Percentiles rank a stretch among this genome's conserved stretches.
Conservation (phyloP, 768 basidiomycete genomes). For the Pholiota microspora region DNA sequence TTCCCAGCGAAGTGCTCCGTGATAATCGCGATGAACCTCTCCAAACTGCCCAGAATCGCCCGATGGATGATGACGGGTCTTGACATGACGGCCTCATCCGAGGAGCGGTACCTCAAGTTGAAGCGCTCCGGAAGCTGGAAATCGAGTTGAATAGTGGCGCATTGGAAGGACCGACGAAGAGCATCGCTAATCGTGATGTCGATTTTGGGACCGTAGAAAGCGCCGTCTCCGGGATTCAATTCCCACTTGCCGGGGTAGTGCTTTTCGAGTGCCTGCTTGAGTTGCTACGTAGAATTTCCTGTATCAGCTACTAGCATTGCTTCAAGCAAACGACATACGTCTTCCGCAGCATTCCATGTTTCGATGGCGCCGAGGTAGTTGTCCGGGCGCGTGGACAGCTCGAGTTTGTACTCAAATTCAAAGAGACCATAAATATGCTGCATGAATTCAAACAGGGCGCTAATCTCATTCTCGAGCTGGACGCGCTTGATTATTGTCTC, state of each 20-base stretch:
- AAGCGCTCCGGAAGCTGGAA: conserved; percentile 98
- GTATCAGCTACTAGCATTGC: conserved; percentile 8
- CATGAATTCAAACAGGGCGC: conserved; percentile 91
- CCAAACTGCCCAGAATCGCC: conserved; percentile 90
- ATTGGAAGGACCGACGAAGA: conserved; percentile 91
- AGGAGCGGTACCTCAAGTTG: conserved; percentile 86
- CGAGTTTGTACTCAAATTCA: conserved; percentile 91
- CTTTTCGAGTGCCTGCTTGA: conserved; percentile 79
- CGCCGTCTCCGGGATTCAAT: conserved; percentile 93
- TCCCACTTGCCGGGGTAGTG: conserved; percentile 89
- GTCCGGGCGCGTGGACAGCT: conserved; percentile 94
- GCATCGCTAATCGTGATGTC: conserved; percentile 97
- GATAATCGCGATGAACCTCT: conserved; percentile 95
- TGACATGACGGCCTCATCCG: conserved; percentile 62
- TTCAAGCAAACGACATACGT: conserved; percentile 46
- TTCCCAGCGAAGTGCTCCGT: conserved; percentile 98
- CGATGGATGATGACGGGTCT: conserved; percentile 98
- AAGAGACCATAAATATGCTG: conserved; percentile 90
- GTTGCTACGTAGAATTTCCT: conserved; percentile 65
- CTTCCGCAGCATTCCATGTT: conserved; percentile 90
- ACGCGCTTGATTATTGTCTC: conserved; percentile 5
- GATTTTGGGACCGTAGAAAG: conserved; percentile 99
- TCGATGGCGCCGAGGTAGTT: conserved; percentile 88
- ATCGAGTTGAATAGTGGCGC: conserved; percentile 97
- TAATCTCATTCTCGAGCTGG: conserved; percentile 86